These are phyloP conservation scores for Ophiorrhiza pumila DNA, from an alignment of 257 asterid species.

Conservation along the genomic window DNA sequence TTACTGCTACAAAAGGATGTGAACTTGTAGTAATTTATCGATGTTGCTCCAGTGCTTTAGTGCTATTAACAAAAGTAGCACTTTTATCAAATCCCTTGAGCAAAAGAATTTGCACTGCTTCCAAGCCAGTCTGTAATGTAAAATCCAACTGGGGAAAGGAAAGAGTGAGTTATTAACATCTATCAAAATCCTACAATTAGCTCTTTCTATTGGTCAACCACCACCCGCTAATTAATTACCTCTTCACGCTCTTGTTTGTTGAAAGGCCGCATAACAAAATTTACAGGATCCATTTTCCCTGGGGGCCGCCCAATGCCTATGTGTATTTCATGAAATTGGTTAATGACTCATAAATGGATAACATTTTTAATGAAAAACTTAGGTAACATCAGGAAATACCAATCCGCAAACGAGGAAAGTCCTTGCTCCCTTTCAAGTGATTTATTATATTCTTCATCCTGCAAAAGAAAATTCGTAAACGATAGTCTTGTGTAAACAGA, in stretches of 20 bases:
- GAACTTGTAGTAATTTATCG: background rate
- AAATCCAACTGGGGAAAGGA: conserved; percentile 63
- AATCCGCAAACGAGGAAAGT: conserved; percentile 86
- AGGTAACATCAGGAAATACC: conserved; percentile 40
- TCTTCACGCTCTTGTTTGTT: conserved; percentile 71
- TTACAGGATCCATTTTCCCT: conserved; percentile 78
- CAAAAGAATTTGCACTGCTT: conserved; percentile 75
- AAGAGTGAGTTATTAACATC: conserved; percentile 9
- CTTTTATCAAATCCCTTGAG: conserved; percentile 64
- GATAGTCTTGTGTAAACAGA: background rate
- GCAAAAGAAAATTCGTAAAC: conserved; percentile 18
- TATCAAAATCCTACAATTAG: background rate
- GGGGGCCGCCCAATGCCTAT: conserved; percentile 95
- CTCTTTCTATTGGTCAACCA: background rate
- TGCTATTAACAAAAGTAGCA: conserved; percentile 78
- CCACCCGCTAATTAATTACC: conserved; percentile 34
- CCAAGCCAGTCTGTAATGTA: conserved; percentile 65
- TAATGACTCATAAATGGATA: background rate
- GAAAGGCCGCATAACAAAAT: conserved; percentile 77
- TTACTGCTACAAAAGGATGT: background rate
- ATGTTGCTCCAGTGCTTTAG: conserved; percentile 39
- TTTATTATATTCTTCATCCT: conserved; percentile 89
- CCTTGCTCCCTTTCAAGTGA: conserved; percentile 74
- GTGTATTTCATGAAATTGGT: conserved; percentile 1
- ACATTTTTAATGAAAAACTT: background rate